Percentiles rank a stretch among this genome's conserved stretches.
These are phyloP conservation scores for Leishmania guyanensis DNA, from an alignment of 208 protist species.

Conservation along the genomic window DNA sequence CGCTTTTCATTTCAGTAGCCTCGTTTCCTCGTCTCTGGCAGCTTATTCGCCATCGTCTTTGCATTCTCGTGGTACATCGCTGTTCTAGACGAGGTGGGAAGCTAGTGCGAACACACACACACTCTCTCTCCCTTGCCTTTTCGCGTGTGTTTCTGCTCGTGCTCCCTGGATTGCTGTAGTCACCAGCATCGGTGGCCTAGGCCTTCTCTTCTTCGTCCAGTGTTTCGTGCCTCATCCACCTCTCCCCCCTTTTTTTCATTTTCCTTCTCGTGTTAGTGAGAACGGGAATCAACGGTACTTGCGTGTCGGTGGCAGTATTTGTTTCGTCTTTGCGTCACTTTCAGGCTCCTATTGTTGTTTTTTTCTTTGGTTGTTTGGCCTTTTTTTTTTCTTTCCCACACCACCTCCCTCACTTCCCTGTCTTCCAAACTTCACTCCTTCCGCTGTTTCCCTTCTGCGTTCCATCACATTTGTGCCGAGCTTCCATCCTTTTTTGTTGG, in stretches of 20 bases:
- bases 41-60: background rate
- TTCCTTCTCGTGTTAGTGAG: background rate
- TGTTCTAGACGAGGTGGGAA: background rate
- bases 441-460: background rate
- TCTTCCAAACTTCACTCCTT: conserved; percentile 7
- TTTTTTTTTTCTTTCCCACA: background rate
- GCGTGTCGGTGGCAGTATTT: background rate
- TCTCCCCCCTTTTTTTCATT: background rate
- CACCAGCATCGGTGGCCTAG: background rate
- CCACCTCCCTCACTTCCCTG: background rate
- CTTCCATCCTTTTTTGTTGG: conserved; percentile 2
- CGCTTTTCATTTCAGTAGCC: background rate
- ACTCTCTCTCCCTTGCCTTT: background rate
- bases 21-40: background rate
- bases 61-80: background rate
- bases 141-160: background rate
- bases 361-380: background rate
- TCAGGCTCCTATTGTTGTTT: background rate
- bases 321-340: background rate
- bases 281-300: background rate
- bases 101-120: background rate
- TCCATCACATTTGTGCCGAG: no score
- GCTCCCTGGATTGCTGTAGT: background rate
- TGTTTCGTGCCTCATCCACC: no score
- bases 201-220: background rate